Base-by-base conservation (phyloP, 306 rosid species). In the Medicago ruthenica region DNA sequence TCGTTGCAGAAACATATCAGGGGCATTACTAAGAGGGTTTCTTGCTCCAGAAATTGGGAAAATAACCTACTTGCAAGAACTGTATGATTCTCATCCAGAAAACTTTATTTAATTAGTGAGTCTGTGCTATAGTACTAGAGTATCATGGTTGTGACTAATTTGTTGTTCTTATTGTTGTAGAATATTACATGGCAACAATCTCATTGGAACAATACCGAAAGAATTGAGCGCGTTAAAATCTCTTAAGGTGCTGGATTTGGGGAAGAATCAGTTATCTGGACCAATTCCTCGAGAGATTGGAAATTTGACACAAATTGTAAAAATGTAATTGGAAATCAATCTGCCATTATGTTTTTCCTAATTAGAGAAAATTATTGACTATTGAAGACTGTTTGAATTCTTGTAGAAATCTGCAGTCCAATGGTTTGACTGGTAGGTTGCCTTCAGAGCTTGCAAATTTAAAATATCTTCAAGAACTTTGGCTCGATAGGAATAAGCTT, bases 241-340 rank as follows among this genome's bases (percentile, higher is more conserved):
- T 74, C 94, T 96, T 57, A 82, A 36, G 83, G 86, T 88, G 84
- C 86, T 96, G 83, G 97, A 92, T 83, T 83, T 96, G 87, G 99
- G 99, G 76, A 72, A 14, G 71, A 96, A 96, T 86, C 96, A 81
- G 69, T 86, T 96, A 67, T 71, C 96, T 4, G 99, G 99, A 74
- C 90, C 89, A 20, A 87, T 96, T 88, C 99, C 99, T 80, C 82
- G 84, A 0, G 93, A 90, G 85, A 75, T 96, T 41, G 99, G 92
- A 81, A 87, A 88, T 75, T 80, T 87, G 84, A 71, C 85, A 47
- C 84, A 79, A 74, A 31, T 86, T 48, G 77, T 81, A 75, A 96
- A 87, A 96, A 88, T 96, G 99, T 96, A 88, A 84, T 24, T 20
- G 14, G 70, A 75, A 41, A 75, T 66, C 45, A 22, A 62, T 70